A percentile compares a stretch with the other conserved stretches of the same genome.
These are phyloP conservation scores for Oehlia diaphana DNA, from an alignment of 192 early-diverging fungal genomes.

Conservation along the genomic window DNA sequence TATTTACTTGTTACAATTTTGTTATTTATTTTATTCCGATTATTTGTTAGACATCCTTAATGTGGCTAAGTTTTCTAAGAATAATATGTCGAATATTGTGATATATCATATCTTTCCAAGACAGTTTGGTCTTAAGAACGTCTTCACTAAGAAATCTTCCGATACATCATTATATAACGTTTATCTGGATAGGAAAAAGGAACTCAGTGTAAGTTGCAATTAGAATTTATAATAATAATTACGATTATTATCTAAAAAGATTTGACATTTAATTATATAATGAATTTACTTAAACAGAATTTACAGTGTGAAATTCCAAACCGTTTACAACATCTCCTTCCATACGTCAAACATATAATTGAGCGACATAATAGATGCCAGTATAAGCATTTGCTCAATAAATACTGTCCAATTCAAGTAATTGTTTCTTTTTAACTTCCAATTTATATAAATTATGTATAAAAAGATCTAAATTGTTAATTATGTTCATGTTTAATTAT, in stretches of 20 bases:
- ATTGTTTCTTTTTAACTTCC: neutral
- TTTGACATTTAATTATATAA: neutral
- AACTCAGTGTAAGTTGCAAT: neutral
- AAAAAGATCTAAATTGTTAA: neutral
- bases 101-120: slow-evolving; percentile 3
- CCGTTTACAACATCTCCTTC: neutral
- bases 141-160: neutral
- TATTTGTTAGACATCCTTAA: slow-evolving; percentile 3
- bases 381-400: neutral
- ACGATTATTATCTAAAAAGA: neutral
- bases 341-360: neutral
- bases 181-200: neutral
- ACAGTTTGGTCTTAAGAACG: slow-evolving; percentile 14
- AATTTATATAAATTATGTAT: too few relatives aligned
- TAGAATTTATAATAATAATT: neutral
- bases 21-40: neutral
- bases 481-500: neutral
- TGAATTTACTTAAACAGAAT: neutral
- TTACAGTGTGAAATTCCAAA: neutral
- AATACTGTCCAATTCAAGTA: neutral
- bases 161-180: neutral
- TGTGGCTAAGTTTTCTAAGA: neutral
- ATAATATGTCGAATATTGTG: neutral
- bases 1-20: neutral
- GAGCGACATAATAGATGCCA: neutral